Evolutionary conservation across 805 yeast genomes (phyloP), one percentile per base, ranked within the genome.

Genomic region (Suhomyces pyralidae): DNA sequence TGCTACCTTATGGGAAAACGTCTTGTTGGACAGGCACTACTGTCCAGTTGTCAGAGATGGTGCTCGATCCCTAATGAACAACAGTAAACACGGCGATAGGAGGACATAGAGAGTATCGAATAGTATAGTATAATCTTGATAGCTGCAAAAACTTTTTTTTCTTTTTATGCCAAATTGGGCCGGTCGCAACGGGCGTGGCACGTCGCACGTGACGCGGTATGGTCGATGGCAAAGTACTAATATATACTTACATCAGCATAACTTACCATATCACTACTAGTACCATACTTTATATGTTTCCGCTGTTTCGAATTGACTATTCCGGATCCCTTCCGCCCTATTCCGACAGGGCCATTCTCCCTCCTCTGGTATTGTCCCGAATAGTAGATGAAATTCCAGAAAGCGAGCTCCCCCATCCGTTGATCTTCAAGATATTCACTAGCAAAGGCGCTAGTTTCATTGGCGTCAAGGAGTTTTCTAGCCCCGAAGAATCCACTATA

Each of bases 1-100:
- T 15, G 96, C 97, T 1, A 86, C 91, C 0, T 70, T 93, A 34
- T 94, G 97, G 96, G 99, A 94, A 64, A 82, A 84, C 49, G 85
- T 85, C 5, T 69, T 93, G 40, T 73, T 94, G 52, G 86, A 85
- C 52, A 82, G 84, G 56, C 98, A 94, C 68, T 94, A 89, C 65
- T 82, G 90, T 55, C 96, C 96, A 2, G 70, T 81, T 52, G 89
- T 92, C n/a, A 79, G 84, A 20, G 86, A 85, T 60, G 92, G 90
- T 14, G 61, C 74, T n/a, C 58, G 79, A 45, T 65, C 72, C 9
- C 68, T 75, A 57, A 62, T 72, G 70, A 75, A 75, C 53, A 65
- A 68, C 48, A 72, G 77, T 53, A 73, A 65, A 56, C 61, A 42
- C 10, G 45, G 45, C 14, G 45, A 42, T 9, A 32, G 36, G 7